Evolutionary conservation across 2,329 filamentous ascomycete species (phyloP).

Genomic region (Ceratocystis cubensis): DNA sequence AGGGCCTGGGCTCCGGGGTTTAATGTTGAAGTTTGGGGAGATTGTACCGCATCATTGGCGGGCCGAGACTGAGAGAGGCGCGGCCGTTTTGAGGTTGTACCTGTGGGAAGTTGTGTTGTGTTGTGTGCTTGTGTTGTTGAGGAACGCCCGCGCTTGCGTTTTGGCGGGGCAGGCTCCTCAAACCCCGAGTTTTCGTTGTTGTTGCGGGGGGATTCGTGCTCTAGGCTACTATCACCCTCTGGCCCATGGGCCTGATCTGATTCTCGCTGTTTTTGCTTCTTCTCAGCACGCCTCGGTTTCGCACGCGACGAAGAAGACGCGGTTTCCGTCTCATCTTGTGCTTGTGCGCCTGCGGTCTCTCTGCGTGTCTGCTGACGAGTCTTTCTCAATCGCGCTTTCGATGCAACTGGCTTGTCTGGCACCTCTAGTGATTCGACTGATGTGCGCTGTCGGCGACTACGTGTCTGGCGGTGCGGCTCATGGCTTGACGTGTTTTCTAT

Average conservation of each 20-base stretch:
- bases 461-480: not conserved
- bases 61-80: not conserved
- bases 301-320: constrained; percentile 3
- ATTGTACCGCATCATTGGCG: not conserved
- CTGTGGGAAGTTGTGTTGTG: not conserved
- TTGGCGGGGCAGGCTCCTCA: not conserved
- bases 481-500: not conserved
- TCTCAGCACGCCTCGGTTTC: not conserved
- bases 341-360: too few species aligned
- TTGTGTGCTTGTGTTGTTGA: not conserved
- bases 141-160: not conserved
- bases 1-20: constrained; percentile 25
- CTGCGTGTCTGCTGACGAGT: not conserved
- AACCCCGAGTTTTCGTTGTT: not conserved
- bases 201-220: not conserved
- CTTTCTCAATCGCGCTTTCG: not conserved
- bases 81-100: not conserved
- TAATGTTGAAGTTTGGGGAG: not conserved
- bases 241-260: not conserved
- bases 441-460: constrained; percentile 5
- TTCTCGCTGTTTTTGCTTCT: not conserved
- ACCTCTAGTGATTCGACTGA: not conserved
- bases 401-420: not conserved
- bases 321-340: not conserved
- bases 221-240: not conserved